Conservation (phyloP, 768 basidiomycete species). For the Agaricus blazei region DNA sequence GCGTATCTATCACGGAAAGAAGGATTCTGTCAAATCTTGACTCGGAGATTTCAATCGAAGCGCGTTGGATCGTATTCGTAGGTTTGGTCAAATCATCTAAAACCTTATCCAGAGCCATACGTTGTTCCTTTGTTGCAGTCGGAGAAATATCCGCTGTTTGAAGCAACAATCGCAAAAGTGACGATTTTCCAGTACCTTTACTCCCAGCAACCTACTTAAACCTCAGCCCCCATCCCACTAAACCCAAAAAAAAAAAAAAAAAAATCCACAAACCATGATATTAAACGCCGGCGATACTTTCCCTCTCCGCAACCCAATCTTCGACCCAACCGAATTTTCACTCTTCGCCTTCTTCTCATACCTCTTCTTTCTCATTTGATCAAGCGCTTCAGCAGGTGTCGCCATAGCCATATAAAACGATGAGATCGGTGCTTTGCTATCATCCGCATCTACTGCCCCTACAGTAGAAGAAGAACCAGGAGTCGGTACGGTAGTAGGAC, state of each 20-base stretch:
- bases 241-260: background rate
- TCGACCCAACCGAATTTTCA: conserved; percentile 28
- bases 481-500: conserved; percentile 17
- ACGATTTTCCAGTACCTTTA: conserved; percentile 82
- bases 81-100: conserved; percentile 53
- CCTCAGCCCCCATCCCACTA: too few relatives aligned
- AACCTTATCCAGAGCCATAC: conserved; percentile 58
- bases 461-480: conserved; percentile 24
- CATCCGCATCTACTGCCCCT: conserved; percentile 30
- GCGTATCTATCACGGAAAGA: conserved; percentile 82
- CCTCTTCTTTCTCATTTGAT: conserved; percentile 10
- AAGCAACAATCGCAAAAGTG: conserved; percentile 70
- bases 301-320: conserved; percentile 59
- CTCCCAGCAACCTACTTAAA: conserved; percentile 64
- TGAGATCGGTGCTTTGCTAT: conserved; percentile 43
- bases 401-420: conserved; percentile 63
- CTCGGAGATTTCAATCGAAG: conserved; percentile 79
- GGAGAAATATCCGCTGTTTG: conserved; percentile 84
- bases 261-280: conserved; percentile 56
- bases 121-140: conserved; percentile 70
- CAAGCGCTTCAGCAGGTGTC: conserved; percentile 39
- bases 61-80: conserved; percentile 61
- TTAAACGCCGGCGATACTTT: conserved; percentile 78
- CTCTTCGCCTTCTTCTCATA: conserved; percentile 33
- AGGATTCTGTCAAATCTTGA: conserved; percentile 74